phyloP scores from a whole-genome alignment of 768 basidiomycete species.

The Pulveroboletus ravenelii region DNA sequence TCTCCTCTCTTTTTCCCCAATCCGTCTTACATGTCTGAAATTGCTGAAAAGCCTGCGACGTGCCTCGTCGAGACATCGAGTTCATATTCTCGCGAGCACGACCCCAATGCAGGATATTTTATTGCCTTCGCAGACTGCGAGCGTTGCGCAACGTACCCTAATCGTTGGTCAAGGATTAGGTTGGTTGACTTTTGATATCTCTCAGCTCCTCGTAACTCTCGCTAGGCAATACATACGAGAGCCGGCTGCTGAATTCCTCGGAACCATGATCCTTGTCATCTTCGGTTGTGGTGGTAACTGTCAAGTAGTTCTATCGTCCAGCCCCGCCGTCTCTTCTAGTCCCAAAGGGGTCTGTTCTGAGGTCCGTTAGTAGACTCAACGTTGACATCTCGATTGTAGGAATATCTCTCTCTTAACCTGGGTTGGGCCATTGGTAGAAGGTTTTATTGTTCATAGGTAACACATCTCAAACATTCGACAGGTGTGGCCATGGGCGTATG shows the following conservation, averaged over 20 bases:
- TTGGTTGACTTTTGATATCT: constrained; percentile 18
- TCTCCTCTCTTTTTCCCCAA: background rate
- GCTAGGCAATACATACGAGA: constrained; percentile 47
- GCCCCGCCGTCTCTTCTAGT: constrained; percentile 39
- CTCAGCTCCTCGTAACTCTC: constrained; percentile 1
- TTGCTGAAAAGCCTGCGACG: constrained; percentile 10
- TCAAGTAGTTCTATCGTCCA: constrained; percentile 49
- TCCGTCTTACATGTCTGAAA: constrained; percentile 20
- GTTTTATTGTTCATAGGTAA: background rate
- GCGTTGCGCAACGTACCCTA: constrained; percentile 40
- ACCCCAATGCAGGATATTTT: constrained; percentile 1
- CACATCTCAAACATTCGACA: constrained; percentile 10
- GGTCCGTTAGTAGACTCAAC: background rate
- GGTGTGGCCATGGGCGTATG: constrained; percentile 64
- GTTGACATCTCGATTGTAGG: constrained; percentile 14
- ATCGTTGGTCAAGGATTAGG: constrained; percentile 55
- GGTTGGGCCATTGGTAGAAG: constrained; percentile 32
- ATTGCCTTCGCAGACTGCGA: constrained; percentile 27
- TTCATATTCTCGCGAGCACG: constrained; percentile 7
- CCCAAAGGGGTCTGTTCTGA: constrained; percentile 50
- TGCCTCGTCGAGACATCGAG: constrained; percentile 21
- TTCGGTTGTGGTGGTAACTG: constrained; percentile 57
- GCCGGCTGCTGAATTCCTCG: constrained; percentile 61
- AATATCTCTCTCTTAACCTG: constrained; percentile 22
- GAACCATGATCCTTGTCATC: constrained; percentile 52